These are phyloP conservation scores for Saccharomycopsis selenospora DNA, from an alignment of 805 yeast species.

Conservation along the genomic window DNA sequence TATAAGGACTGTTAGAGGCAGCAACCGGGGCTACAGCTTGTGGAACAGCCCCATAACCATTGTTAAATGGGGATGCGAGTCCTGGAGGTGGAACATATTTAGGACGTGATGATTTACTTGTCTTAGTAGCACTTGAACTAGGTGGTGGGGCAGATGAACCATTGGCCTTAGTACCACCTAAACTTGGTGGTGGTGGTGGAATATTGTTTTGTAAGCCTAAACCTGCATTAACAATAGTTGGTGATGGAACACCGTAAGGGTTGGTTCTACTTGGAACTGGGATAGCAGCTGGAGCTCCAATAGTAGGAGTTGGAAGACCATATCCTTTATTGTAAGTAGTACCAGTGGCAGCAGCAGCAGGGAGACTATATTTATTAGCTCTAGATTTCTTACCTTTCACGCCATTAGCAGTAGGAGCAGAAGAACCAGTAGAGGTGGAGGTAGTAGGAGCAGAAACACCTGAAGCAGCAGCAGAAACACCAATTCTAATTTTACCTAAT, in stretches of 20 bases:
- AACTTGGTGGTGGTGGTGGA: background rate
- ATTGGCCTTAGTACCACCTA: no score
- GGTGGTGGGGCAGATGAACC: conserved; percentile 11
- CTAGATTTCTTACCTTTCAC: conserved; percentile 23
- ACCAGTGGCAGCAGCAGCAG: conserved; percentile 18
- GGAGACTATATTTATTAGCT: conserved; percentile 11
- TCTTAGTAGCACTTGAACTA: background rate
- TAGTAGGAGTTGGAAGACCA: background rate
- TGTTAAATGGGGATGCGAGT: conserved; percentile 9
- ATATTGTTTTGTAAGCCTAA: background rate
- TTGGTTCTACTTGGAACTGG: background rate
- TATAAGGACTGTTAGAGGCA: conserved; percentile 18
- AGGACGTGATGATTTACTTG: conserved; percentile 9
- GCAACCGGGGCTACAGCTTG: conserved; percentile 23
- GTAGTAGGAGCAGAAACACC: conserved; percentile 21
- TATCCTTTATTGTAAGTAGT: background rate
- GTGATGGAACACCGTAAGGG: background rate
- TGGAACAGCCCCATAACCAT: conserved; percentile 18
- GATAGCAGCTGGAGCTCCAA: background rate
- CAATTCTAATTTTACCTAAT: conserved; percentile 63
- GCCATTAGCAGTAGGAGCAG: conserved; percentile 22
- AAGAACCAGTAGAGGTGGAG: conserved; percentile 16
- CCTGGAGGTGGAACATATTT: conserved; percentile 20
- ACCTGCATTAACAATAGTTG: no score
- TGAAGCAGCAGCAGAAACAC: conserved; percentile 6